Base-by-base conservation (phyloP, 2,329 filamentous ascomycete species). In the Talaromyces verruculosus region DNA sequence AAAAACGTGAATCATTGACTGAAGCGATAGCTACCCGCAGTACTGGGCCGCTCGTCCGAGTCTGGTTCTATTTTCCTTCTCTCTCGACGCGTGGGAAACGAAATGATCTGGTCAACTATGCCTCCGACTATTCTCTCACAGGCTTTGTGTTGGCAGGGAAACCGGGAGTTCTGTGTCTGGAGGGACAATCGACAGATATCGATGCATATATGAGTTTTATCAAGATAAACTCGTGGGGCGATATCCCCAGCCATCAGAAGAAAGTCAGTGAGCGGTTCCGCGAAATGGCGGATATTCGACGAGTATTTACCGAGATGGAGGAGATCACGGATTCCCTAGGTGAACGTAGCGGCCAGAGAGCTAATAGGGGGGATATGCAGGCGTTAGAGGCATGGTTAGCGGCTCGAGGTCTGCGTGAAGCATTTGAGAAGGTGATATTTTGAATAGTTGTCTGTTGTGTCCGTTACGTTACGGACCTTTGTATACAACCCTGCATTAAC, bases 31-130 rank as follows among this genome's bases (percentile, higher is more conserved):
- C 28, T 5, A 64, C 25, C 1, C 49, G 11, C 10, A 62, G 67
- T 1, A 58, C 47, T 11, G 70, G 65, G 0, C 72, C 79, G 0
- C 70, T 84, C 0, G 80, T 85, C 2, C 77, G 86, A 8, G 85
- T 84, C 0, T 88, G 86, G 86, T 88, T 88, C 71, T 88, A 88
- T 73, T 87, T 88, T 68, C 86, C 86, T 0, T 87, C 85, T 1
- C 83, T 88, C 63, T 85, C 83, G 47, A 88, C 86, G 0, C 82
- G 86, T 2, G 80, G 81, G 55, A 88, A 88, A 70, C 80, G 86
- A 57, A 81, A 84, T 68, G 85, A 88, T 68, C 75, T 88, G 49
- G 82, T 88, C 53, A 81, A 79, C 64, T 76, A 85, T 65, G 85
- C 85, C 0, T 82, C 85, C 0, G 69, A 71, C 0, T 86, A 87